Evolutionary conservation across 495 filamentous ascomycete species (phyloP).

Genomic region (Copromyces sp.): DNA sequence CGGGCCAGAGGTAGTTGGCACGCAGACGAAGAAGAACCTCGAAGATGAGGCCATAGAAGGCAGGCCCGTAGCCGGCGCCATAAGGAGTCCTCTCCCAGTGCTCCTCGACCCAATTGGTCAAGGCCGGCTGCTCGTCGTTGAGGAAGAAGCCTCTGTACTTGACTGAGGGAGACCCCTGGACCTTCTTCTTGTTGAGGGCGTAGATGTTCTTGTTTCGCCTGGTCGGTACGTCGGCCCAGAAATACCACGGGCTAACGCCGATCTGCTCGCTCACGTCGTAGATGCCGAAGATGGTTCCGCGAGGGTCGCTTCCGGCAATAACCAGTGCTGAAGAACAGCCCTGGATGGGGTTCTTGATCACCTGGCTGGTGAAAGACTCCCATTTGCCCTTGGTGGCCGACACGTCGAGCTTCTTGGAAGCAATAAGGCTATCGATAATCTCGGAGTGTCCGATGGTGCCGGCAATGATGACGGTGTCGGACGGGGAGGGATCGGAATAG

Average conservation of each 20-base stretch:
- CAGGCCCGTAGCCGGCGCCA: constrained; percentile 48
- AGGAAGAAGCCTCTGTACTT: constrained; percentile 73
- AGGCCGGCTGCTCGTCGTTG: constrained; percentile 65
- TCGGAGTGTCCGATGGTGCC: constrained; percentile 57
- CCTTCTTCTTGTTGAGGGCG: constrained; percentile 39
- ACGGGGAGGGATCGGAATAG: constrained; percentile 33
- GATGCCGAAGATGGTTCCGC: constrained; percentile 62
- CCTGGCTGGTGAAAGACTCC: constrained; percentile 55
- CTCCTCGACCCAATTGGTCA: constrained; percentile 57
- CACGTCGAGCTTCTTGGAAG: constrained; percentile 44
- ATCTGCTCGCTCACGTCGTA: constrained; percentile 70
- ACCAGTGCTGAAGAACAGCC: constrained; percentile 52
- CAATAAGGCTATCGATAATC: constrained; percentile 47
- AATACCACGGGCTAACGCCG: constrained; percentile 69
- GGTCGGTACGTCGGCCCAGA: constrained; percentile 59
- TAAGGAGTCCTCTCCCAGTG: constrained; percentile 35
- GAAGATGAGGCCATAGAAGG: constrained; percentile 60
- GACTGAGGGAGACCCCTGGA: constrained; percentile 53
- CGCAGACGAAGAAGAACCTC: constrained; percentile 59
- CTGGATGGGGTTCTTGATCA: constrained; percentile 49
- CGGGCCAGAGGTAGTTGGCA: constrained; percentile 70
- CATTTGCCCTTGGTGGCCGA: constrained; percentile 49
- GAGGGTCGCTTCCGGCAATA: constrained; percentile 57
- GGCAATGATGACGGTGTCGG: constrained; percentile 51
- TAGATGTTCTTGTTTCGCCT: constrained; percentile 46